Base-by-base conservation (phyloP, 1,139 yeast genomes). In the Candida pseudoviswanathii region DNA sequence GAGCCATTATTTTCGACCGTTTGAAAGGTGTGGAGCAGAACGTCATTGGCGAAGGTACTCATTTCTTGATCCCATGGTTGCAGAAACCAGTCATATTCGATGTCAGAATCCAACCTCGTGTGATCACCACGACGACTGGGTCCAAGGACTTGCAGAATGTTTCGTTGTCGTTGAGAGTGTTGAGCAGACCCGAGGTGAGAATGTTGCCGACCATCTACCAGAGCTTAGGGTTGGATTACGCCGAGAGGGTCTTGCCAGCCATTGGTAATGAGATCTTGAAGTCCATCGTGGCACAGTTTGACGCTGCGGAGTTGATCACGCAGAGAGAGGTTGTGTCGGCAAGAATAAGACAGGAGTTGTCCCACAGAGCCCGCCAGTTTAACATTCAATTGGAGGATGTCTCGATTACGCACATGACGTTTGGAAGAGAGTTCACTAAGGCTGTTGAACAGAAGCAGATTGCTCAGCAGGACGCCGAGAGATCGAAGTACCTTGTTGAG, bases 391-490 rank as follows among this genome's bases (percentile, higher is more conserved):
- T 95, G 60, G 99, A 95, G 71, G 99, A 95, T 70, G 99, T 95
- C 45, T 89, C 97, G 30, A 95, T 95, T 57, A 95, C 99, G 24
- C 99, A 95, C 73, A 86, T 95, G 92, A 89, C 97, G 1, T 95
- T 95, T 68, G 99, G 99, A 49, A 82, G 81, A 58, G 99, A 95
- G 66, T 95, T 95, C 75, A 95, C 99, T 51, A 92, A 90, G 71
- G 98, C 99, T 25, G 99, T 94, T 51, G 99, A 95, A 73, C 96
- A 90, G 74, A 95, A 95, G 72, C 99, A 95, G 71, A 95, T 95
- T 71, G 99, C 99, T 31, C 99, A 94, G 75, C 99, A 95, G 72
- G 99, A 95, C 65, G 98, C 99, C 25, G 99, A 95, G 74, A 83
- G 99, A 61, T 97, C 98, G 52, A 87, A 89, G 64, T 95, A 84